Base-by-base conservation (phyloP, 202 grass and related monocot species). In the Musa balbisiana region DNA sequence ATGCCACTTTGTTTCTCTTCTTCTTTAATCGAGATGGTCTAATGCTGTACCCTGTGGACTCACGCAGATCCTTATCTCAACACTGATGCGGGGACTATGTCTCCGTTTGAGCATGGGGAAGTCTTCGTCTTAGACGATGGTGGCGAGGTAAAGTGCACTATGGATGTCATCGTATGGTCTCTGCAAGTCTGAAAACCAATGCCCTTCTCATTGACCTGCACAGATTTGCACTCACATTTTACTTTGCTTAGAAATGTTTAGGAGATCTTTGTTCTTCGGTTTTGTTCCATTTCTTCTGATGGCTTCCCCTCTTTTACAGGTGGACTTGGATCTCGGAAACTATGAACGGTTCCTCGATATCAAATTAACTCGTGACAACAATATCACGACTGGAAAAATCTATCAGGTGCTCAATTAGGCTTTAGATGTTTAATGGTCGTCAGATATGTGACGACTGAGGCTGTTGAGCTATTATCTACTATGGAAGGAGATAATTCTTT, bases 291-390 rank as follows among this genome's bases (percentile, higher is more conserved):
- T 69, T 64, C 23, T 6, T 8, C 25, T 69, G 67, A 69, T 69
- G 67, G 17, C 10, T 11, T 62, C 20, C 58, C 20, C 17, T 43
- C 33, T 8, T 71, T 62, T 74, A 69, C 73, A 96, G 93, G 93
- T 96, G 81, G 93, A 96, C 72, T 76, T 96, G 80, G 93, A 96
- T 85, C 93, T 96, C 89, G 93, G 93, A 82, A 92, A 96, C 67
- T 96, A 97, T 53, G 93, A 97, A 51, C 80, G 93, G 33, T 97
- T 97, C 77, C 78, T 97, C 73, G 87, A 97, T 84, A 84, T 92
- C 76, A 97, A 90, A 81, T 75, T 97, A 78, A 97, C 93, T 69
- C 84, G 88, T 68, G 89, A 97, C 78, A 92, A 97, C 84, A 97
- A 97, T 65, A 97, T 97, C 82, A 97, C 93, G 53, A 92, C 87